phyloP scores from a whole-genome alignment of 306 rosid genomes.

The Delonix regia region DNA sequence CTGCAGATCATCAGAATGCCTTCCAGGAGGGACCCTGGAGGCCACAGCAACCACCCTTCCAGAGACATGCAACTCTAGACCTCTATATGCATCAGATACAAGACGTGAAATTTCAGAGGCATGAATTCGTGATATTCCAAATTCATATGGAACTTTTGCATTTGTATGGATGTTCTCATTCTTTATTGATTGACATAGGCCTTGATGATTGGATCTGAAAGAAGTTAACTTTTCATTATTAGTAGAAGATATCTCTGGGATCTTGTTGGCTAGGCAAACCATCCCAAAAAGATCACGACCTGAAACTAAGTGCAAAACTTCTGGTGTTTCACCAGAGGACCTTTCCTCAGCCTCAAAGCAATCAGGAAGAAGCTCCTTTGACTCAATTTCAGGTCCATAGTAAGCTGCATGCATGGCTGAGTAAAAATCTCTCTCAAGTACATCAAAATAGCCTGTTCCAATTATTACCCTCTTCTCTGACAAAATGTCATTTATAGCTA shows the following conservation, averaged over 20 bases:
- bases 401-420: conserved; percentile 83
- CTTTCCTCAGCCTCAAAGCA: conserved; percentile 99
- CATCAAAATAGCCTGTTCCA: conserved; percentile 81
- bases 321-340: conserved; percentile 80
- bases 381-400: conserved; percentile 83
- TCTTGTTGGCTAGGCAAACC: conserved; percentile 62
- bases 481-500: conserved; percentile 69
- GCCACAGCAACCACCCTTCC: conserved; percentile 85
- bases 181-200: conserved; percentile 39
- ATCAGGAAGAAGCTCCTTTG: conserved; percentile 80
- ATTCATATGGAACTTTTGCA: conserved; percentile 38
- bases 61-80: conserved; percentile 80
- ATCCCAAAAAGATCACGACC: conserved; percentile 96
- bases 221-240: conserved; percentile 52
- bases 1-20: conserved; percentile 39
- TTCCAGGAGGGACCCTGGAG: conserved; percentile 65
- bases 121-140: conserved; percentile 37
- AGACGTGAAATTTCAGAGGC: conserved; percentile 36
- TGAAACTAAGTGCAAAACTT: conserved; percentile 92
- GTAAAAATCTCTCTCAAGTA: conserved; percentile 85
- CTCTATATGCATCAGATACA: conserved; percentile 66
- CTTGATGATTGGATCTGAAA: conserved; percentile 45
- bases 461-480: conserved; percentile 68
- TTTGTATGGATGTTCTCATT: conserved; percentile 40
- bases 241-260: conserved; percentile 55